Conservation (phyloP, 441 rosid genomes). For the Jatropha podagrica region DNA sequence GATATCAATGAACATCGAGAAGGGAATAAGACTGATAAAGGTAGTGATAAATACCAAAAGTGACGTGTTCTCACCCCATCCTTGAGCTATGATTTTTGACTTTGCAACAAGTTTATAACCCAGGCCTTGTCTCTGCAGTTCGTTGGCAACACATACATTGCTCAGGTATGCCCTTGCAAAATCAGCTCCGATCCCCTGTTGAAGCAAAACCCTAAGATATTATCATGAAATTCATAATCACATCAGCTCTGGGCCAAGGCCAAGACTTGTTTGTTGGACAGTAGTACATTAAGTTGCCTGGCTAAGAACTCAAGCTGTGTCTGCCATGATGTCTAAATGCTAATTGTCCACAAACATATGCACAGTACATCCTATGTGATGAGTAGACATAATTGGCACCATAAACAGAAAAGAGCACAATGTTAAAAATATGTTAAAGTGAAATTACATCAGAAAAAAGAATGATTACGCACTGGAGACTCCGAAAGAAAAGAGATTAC, state of each 20-base stretch:
- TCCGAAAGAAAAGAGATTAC: too few relatives aligned
- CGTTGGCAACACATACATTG: constrained; percentile 90
- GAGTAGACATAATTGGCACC: background rate
- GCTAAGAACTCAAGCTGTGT: background rate
- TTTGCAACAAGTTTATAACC: constrained; percentile 60
- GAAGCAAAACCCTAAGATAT: constrained; percentile 7
- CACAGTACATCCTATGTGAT: background rate
- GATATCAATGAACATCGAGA: background rate
- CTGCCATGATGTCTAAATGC: background rate
- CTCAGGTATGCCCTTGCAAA: constrained; percentile 82
- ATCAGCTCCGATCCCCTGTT: constrained; percentile 67
- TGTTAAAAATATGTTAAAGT: background rate
- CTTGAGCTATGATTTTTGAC: constrained; percentile 62
- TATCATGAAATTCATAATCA: background rate
- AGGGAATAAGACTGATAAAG: background rate
- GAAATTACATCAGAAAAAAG: too few relatives aligned
- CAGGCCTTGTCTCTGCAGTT: constrained; percentile 76
- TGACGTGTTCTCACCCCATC: constrained; percentile 65
- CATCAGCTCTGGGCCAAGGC: background rate
- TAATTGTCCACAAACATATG: background rate
- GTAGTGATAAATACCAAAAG: background rate
- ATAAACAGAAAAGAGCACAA: background rate
- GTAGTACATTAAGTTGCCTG: too few relatives aligned
- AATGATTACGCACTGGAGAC: too few relatives aligned
- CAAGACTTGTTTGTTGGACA: background rate